Evolutionary conservation across 2,329 filamentous ascomycete species (phyloP).

Genomic region (Rhexocercosporidium sp.): DNA sequence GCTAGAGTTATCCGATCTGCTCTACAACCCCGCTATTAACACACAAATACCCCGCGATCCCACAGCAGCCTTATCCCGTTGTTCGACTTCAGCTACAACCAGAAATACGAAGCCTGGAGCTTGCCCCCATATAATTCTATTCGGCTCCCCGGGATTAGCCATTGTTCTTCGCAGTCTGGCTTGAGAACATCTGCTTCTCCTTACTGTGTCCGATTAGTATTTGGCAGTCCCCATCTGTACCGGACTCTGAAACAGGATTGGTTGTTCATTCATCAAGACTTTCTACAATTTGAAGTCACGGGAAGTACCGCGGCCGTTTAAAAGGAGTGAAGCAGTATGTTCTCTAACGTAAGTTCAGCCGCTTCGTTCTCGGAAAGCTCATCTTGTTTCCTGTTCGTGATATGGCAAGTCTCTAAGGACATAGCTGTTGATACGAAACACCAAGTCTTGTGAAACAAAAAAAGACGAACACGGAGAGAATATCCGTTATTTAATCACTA

Average conservation of each 20-base stretch:
- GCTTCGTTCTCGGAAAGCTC: background rate
- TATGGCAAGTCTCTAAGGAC: background rate
- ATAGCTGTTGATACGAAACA: background rate
- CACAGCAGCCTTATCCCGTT: background rate
- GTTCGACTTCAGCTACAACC: too few relatives aligned
- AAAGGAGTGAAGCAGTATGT: background rate
- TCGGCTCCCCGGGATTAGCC: background rate
- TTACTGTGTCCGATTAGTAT: background rate
- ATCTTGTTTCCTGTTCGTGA: background rate
- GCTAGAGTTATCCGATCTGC: background rate
- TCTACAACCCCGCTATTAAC: background rate
- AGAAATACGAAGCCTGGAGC: background rate
- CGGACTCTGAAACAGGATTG: background rate
- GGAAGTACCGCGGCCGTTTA: background rate
- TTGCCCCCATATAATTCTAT: background rate
- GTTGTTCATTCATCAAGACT: background rate
- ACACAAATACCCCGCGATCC: slow-evolving; percentile 2
- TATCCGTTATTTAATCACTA: background rate
- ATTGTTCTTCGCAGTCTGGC: background rate
- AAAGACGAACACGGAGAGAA: background rate
- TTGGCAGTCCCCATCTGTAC: background rate
- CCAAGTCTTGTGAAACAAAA: background rate
- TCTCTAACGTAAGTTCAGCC: slow-evolving; percentile 11
- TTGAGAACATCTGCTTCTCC: background rate
- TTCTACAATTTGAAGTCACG: background rate